phyloP scores from a whole-genome alignment of 495 filamentous ascomycete species.

The Chaetomium fimeti region DNA sequence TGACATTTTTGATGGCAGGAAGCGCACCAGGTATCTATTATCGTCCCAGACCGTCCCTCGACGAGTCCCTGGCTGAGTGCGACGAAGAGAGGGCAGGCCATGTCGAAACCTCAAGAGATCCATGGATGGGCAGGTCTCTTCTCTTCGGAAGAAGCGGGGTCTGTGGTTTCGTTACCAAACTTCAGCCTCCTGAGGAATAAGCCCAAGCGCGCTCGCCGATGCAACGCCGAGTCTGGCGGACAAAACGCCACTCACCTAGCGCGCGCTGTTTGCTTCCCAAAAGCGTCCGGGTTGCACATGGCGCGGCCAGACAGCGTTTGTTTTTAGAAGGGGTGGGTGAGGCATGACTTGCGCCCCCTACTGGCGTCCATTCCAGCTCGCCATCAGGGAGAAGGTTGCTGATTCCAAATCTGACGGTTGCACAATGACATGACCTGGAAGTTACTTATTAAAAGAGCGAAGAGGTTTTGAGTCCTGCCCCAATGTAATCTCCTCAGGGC shows the following conservation, averaged over 20 bases:
- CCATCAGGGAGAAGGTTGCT: not conserved
- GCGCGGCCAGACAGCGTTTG: not conserved
- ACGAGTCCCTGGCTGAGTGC: no score
- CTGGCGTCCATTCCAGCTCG: not conserved
- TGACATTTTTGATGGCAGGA: no score
- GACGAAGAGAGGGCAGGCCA: no score
- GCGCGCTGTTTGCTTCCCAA: constrained; percentile 4
- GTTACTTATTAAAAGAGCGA: not conserved
- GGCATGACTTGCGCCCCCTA: not conserved
- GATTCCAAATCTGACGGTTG: not conserved
- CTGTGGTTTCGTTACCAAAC: no score
- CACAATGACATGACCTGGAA: not conserved
- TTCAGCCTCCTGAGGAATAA: not conserved
- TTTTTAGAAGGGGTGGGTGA: not conserved
- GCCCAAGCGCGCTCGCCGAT: not conserved
- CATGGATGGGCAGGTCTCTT: no score
- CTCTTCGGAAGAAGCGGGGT: no score
- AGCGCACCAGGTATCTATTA: no score
- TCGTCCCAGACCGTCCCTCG: no score
- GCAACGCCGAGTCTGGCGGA: not conserved
- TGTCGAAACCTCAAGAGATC: no score
- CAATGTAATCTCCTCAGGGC: no score
- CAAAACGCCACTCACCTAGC: constrained; percentile 3
- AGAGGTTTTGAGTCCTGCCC: no score
- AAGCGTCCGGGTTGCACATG: not conserved